phyloP scores from a whole-genome alignment of 1,284 basidiomycete species.

The Gomphus sp. region DNA sequence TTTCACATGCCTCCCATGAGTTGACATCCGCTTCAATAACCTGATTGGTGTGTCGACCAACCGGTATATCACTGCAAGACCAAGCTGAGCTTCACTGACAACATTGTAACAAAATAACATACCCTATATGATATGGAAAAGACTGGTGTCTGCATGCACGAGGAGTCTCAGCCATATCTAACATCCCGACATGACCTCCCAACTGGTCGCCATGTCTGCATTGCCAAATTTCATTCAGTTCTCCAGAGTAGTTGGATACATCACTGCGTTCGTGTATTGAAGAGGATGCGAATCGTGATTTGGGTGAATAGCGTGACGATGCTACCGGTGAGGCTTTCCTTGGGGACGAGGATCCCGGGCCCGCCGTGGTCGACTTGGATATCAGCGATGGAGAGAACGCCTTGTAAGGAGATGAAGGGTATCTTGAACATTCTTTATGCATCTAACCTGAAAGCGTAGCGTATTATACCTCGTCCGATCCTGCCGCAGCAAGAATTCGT shows the following conservation, averaged over 20 bases:
- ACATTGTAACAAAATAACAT: neutral
- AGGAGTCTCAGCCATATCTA: neutral
- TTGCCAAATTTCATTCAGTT: neutral
- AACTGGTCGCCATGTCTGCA: neutral
- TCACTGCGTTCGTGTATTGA: neutral
- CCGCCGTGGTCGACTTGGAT: neutral
- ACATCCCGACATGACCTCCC: neutral
- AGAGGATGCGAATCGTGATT: neutral
- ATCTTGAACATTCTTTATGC: neutral
- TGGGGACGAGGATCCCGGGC: neutral
- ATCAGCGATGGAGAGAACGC: neutral
- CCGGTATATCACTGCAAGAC: neutral
- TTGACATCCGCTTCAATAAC: neutral
- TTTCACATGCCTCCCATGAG: neutral
- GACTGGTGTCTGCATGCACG: neutral
- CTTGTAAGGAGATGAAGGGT: neutral
- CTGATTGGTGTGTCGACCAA: neutral
- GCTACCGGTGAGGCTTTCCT: neutral
- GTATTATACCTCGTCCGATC: neutral
- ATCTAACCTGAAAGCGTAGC: neutral
- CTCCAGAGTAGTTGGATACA: neutral
- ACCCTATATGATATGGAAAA: neutral
- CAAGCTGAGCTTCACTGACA: neutral
- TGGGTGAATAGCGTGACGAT: neutral
- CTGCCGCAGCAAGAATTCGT: neutral